phyloP scores from a whole-genome alignment of 192 early-diverging fungal species.

The Coemansia sp. region DNA sequence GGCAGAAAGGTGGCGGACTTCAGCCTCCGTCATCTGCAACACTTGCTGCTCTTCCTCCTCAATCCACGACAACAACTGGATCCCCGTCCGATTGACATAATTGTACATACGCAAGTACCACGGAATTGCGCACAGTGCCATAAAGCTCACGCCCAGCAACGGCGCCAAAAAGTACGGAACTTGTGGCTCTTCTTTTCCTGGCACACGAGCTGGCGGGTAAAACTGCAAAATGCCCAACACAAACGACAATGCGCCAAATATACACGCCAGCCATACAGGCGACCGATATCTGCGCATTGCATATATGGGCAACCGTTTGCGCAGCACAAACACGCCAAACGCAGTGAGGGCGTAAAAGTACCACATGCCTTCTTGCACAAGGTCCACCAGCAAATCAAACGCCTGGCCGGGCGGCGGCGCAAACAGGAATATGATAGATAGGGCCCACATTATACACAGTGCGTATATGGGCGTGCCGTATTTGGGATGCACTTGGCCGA shows the following conservation, averaged over 20 bases:
- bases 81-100: conserved; percentile 35
- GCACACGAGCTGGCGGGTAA: conserved; percentile 41
- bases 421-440: conserved; percentile 52
- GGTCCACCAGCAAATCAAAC: conserved; percentile 60
- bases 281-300: conserved; percentile 38
- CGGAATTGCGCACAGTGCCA: conserved; percentile 32
- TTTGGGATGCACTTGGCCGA: conserved; percentile 47
- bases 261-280: conserved; percentile 32
- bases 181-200: conserved; percentile 26
- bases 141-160: conserved; percentile 39
- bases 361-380: conserved; percentile 60
- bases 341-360: conserved; percentile 60
- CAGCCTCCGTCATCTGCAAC: conserved; percentile 15
- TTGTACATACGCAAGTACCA: conserved; percentile 51
- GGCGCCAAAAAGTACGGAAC: conserved; percentile 48
- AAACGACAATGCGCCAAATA: conserved; percentile 43
- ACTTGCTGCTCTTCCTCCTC: conserved; percentile 47
- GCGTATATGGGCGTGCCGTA: conserved; percentile 56
- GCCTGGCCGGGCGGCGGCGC: conserved; percentile 55
- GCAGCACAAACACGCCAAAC: conserved; percentile 55
- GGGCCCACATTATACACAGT: conserved; percentile 44
- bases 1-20: conserved; percentile 1
- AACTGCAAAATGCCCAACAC: conserved; percentile 43
- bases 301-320: conserved; percentile 43
- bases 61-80: conserved; percentile 41